Evolutionary conservation across 768 basidiomycete species (phyloP).

Genomic region (Pleurotus giganteus): DNA sequence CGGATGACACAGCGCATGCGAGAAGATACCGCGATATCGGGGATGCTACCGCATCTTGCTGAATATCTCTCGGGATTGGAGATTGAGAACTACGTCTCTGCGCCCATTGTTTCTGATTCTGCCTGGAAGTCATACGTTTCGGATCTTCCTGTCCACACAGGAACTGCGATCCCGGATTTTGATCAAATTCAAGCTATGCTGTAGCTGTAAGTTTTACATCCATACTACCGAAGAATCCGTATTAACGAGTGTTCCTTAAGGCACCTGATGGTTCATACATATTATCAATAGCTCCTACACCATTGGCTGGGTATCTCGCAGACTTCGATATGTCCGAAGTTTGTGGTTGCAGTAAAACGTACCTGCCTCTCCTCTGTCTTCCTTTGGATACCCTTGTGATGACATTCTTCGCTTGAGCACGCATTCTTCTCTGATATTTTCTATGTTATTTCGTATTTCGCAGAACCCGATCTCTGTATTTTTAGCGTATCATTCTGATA

Average conservation of each 20-base stretch:
- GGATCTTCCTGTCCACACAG: slow-evolving; percentile 39
- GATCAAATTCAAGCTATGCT: slow-evolving; percentile 42
- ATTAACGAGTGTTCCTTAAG: background rate
- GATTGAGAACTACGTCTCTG: slow-evolving; percentile 49
- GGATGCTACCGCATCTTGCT: slow-evolving; percentile 41
- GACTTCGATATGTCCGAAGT: too few relatives aligned
- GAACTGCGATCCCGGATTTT: slow-evolving; percentile 35
- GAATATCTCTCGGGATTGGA: slow-evolving; percentile 39
- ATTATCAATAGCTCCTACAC: too few relatives aligned
- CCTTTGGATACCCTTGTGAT: background rate
- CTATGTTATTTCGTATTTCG: background rate
- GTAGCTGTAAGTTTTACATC: slow-evolving; percentile 19
- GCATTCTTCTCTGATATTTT: background rate
- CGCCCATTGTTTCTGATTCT: slow-evolving; percentile 51
- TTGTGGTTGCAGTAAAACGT: background rate
- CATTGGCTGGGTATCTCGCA: too few relatives aligned
- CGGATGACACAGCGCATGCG: slow-evolving; percentile 46
- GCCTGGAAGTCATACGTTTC: slow-evolving; percentile 47
- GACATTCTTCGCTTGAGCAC: too few relatives aligned
- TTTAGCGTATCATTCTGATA: background rate
- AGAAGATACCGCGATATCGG: slow-evolving; percentile 44
- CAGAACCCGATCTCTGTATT: background rate
- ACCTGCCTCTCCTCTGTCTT: background rate
- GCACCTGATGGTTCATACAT: too few relatives aligned
- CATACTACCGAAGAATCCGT: background rate